Evolutionary conservation across 2,329 filamentous ascomycete genomes (phyloP).

Genomic region (Cercospora zeae-maydis): DNA sequence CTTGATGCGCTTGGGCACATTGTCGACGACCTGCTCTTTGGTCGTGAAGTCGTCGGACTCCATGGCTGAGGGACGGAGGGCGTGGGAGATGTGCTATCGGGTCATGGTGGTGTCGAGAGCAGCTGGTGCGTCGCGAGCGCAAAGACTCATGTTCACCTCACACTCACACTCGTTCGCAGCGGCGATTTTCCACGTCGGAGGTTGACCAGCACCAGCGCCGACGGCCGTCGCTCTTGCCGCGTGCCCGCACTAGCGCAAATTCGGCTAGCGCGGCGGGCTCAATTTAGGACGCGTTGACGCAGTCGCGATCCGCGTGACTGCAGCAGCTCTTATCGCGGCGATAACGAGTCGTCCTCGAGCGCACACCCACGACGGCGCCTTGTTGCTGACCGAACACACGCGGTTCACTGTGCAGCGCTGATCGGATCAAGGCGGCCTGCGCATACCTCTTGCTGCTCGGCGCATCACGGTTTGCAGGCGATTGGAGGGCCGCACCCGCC

Average conservation of each 20-base stretch:
- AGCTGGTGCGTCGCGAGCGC: neutral
- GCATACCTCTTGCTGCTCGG: neutral
- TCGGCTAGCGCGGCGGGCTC: neutral
- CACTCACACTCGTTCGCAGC: neutral
- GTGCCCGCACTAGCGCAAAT: neutral
- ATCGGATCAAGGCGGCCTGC: neutral
- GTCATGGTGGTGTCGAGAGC: slow-evolving; percentile 11
- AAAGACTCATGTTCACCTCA: slow-evolving; percentile 8
- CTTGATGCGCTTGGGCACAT: slow-evolving; percentile 84
- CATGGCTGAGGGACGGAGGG: slow-evolving; percentile 10
- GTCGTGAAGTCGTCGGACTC: slow-evolving; percentile 25
- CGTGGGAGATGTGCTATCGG: slow-evolving; percentile 13
- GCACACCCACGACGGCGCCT: neutral
- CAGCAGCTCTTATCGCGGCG: slow-evolving; percentile 3
- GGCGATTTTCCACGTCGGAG: neutral
- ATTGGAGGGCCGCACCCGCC: neutral
- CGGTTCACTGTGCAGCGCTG: neutral
- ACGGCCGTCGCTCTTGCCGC: neutral
- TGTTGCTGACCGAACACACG: neutral
- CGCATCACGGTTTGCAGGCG: neutral
- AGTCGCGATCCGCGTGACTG: slow-evolving; percentile 8
- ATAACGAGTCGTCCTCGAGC: neutral
- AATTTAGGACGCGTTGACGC: neutral
- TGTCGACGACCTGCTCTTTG: slow-evolving; percentile 88
- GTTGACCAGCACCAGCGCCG: slow-evolving; percentile 3